A percentile compares a stretch with the other conserved stretches of the same genome.
Conservation (phyloP, 192 early-diverging fungal species). For the Coemansia sp. region DNA sequence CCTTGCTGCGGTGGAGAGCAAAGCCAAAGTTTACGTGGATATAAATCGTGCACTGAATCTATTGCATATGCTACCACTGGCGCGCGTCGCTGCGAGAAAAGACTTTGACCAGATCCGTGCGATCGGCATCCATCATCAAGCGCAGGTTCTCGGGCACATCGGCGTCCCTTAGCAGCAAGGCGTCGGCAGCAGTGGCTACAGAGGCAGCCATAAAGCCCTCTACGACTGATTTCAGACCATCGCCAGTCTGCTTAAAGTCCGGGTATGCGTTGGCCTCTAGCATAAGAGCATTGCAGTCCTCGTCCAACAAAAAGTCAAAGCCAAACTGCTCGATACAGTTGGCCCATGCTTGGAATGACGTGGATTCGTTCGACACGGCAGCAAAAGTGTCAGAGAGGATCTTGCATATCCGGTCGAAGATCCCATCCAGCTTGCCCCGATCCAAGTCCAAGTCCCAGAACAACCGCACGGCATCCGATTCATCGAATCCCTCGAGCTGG, state of each 20-base stretch:
- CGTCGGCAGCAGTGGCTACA: slow-evolving; percentile 34
- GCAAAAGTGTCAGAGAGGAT: slow-evolving; percentile 60
- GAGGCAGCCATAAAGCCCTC: slow-evolving; percentile 61
- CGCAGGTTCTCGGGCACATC: neutral
- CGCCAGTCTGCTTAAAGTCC: slow-evolving; percentile 69
- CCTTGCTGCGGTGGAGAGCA: slow-evolving; percentile 48
- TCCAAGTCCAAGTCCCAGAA: slow-evolving; percentile 59
- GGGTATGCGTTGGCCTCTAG: slow-evolving; percentile 69
- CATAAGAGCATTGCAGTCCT: slow-evolving; percentile 52
- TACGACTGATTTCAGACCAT: slow-evolving; percentile 53
- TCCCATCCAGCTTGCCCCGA: slow-evolving; percentile 33
- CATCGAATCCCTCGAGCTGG: slow-evolving; percentile 51
- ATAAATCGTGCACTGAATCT: neutral
- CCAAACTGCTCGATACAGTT: slow-evolving; percentile 70
- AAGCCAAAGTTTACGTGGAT: slow-evolving; percentile 32
- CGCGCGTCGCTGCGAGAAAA: slow-evolving; percentile 34
- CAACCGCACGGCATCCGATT: slow-evolving; percentile 53
- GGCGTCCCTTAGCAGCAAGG: slow-evolving; percentile 20
- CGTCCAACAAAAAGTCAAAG: slow-evolving; percentile 64
- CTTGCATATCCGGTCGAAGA: slow-evolving; percentile 59
- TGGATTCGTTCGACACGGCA: slow-evolving; percentile 59
- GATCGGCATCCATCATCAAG: slow-evolving; percentile 17
- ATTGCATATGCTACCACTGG: slow-evolving; percentile 25
- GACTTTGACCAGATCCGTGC: slow-evolving; percentile 31
- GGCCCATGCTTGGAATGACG: slow-evolving; percentile 61